Evolutionary conservation across 176 grass and related monocot species (phyloP), one percentile per base, ranked within the genome.

Genomic region (Coix lacrymajobi): DNA sequence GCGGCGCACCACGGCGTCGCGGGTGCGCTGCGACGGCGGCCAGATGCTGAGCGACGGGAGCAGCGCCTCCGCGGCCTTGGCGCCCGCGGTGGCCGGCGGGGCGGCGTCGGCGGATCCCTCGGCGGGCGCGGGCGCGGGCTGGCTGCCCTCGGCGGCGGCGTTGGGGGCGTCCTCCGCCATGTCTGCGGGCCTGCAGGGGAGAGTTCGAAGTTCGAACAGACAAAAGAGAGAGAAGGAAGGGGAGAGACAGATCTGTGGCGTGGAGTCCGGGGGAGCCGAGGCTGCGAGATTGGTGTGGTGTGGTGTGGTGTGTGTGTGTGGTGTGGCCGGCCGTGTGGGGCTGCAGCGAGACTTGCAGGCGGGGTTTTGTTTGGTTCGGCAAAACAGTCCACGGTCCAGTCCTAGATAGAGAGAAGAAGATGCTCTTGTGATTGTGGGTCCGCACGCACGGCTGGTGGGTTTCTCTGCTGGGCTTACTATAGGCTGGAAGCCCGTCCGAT

Each of bases 11-110:
- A 98, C 96, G 60, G 92, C 96, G 67, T 98, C 92, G 41, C 90
- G 96, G 46, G 96, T 98, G 86, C 92, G 91, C 90, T 98, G 96
- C 38, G 91, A 82, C 36, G 92, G 96, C 22, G 92, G 92, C 92
- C 96, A 98, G 90, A 98, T 93, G 75, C 86, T 94, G 62, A 94
- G 83, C 70, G 87, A 89, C 34, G 85, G 61, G 15, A 81, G 69
- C 71, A 87, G 75, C 25, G 81, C 69, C 84, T 81, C 84, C 56
- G 43, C 12, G 4, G 34, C 14, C 78, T 88, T 88, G 14, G 58
- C 41, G 1, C 34, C 20, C 51, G 51, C 51, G 1, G 82, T 3
- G 0, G 62, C 9, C 5, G 75, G 41, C 52, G 73, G 4, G 24
- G 80, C 13, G 1, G 78, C 26, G 32, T 34, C 32, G 39, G 60